Evolutionary conservation across 2,329 filamentous ascomycete genomes (phyloP), one percentile per base, ranked within the genome.

Genomic region (Hymenoscyphus linearis): DNA sequence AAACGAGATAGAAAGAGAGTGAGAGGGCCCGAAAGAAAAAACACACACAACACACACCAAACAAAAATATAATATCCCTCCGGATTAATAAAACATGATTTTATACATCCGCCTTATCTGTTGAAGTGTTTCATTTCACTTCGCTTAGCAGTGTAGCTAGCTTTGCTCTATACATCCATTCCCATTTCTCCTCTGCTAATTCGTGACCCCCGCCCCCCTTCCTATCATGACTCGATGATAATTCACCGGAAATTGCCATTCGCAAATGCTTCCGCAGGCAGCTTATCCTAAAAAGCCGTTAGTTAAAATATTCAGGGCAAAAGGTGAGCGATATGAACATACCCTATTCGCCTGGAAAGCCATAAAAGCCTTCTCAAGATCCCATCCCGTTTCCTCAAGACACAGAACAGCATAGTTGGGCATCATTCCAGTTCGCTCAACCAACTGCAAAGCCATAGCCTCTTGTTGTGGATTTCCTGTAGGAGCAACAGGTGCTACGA

Each of bases 391-490:
- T 62, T 92, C 86, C 2, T 85, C 81, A 16, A 98, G 80, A 69
- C 93, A 97, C 79, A 96, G 83, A 67, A 87, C 83, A 1, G 92
- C 89, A 73, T 89, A 96, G 62, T 89, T 80, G 10, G 86, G 76
- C 9, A 85, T 95, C 86, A 99, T 91, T 61, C 86, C 85, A 1
- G 93, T 96, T 69, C 85, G 85, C 66, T 85, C 85, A 66, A 85
- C 88, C 58, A 97, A 81, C 72, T 95, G 87, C 22, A 85, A 78
- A 71, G 96, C 79, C 76, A 92, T 85, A 65, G 88, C 84, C 68
- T 89, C 83, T 66, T 89, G 83, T 16, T 75, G 65, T 54, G 77
- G 62, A 60, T 59, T 68, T 40, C 70, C 73, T n/a, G 66, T 57
- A 25, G 67, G 52, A 47, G 67, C 64, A 26, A 70, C 65, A 22